A percentile compares a stretch with the other conserved stretches of the same genome.
Evolutionary conservation across 2,329 filamentous ascomycete species (phyloP).

Genomic region (Alternaria atra): DNA sequence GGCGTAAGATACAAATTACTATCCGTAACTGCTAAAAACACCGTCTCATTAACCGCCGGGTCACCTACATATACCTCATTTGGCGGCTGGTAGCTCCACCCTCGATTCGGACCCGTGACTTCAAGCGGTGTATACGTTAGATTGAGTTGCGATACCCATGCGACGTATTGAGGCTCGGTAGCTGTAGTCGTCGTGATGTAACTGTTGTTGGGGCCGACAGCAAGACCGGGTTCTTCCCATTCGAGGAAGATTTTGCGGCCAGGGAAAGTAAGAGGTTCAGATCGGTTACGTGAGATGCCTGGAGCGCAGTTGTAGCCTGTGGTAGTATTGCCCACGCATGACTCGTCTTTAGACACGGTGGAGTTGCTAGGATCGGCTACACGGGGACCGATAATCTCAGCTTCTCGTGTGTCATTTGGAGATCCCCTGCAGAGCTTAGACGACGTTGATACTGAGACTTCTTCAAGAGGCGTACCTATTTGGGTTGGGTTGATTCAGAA

Average conservation of each 20-base stretch:
- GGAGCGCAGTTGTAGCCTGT: constrained; percentile 65
- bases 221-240: constrained; percentile 73
- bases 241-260: constrained; percentile 72
- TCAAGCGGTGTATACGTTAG: constrained; percentile 62
- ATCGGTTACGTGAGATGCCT: constrained; percentile 71
- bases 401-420: constrained; percentile 25
- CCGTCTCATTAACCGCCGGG: constrained; percentile 75
- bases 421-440: too few species aligned
- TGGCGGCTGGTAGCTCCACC: constrained; percentile 74
- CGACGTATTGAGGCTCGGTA: constrained; percentile 68
- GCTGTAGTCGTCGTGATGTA: constrained; percentile 71
- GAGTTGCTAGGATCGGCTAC: constrained; percentile 15
- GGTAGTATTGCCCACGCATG: constrained; percentile 64
- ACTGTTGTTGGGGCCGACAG: constrained; percentile 78
- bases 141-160: constrained; percentile 75
- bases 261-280: constrained; percentile 72
- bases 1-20: constrained; percentile 71
- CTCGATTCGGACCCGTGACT: constrained; percentile 67
- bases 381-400: constrained; percentile 51
- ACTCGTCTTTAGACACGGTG: constrained; percentile 53
- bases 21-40: constrained; percentile 80
- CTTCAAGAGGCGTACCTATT: too few species aligned
- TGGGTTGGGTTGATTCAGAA: constrained; percentile 79
- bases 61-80: constrained; percentile 71
- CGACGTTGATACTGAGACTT: too few species aligned